Evolutionary conservation across 1,284 basidiomycete species (phyloP), one percentile per base, ranked within the genome.

Genomic region (Schizophyllum commune): DNA sequence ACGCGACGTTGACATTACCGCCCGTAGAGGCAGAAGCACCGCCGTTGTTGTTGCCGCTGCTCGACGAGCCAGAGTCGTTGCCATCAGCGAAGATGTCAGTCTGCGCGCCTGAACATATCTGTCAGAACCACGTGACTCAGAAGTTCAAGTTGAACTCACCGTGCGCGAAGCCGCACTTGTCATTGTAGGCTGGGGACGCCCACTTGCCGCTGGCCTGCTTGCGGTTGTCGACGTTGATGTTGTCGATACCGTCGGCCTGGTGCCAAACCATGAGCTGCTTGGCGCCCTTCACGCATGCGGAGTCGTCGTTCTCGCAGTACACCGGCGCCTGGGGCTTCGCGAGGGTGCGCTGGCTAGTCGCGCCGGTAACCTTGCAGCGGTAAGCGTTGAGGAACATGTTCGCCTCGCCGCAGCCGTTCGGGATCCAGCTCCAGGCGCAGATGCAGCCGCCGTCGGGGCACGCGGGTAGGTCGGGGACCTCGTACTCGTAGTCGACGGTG

Each of bases 181-280:
- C 60, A 63, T 81, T 81, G 63, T 80, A 81, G 2, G 69, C 76
- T 0, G 79, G 79, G 19, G 73, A 75, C 66, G 74, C 76, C n/a
- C 61, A 68, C 2, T 66, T 60, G 20, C 77, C 78, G 39, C 17
- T 47, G 4, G 67, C 60, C 21, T 68, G 62, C 63, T 80, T 77
- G n/a, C 60, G 67, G 0, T 78, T 79, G 9, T 68, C 63, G 1
- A 79, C 75, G 17, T 71, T 59, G 65, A 81, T 75, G 64, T 80
- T 81, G 67, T 79, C 75, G 39, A 47, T 47, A 1, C 79, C 75
- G 1, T 74, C 71, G 1, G 60, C 58, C 65, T 81, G 79, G 62
- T 81, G 72, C 79, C 79, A 80, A 67, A 75, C 76, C 22, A 81
- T 63, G 77, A 80, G 77, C 70, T 80, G 79, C 65, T 80, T 81